A percentile compares a stretch with the other conserved stretches of the same genome.
Conservation (phyloP, 148 eudicot species). For the Rhododendron griersonianum region DNA sequence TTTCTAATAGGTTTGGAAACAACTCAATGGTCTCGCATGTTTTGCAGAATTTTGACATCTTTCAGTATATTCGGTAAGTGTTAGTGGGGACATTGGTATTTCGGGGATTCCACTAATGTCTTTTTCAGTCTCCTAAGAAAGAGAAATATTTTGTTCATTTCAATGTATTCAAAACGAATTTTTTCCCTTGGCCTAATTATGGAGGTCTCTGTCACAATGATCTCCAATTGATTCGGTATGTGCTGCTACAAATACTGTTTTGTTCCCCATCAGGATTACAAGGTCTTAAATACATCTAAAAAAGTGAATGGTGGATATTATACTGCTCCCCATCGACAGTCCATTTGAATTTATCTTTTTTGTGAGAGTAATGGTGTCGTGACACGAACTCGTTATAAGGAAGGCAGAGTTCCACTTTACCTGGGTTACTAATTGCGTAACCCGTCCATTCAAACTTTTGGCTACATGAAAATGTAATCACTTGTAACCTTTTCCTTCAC, state of each 20-base stretch:
- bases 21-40: background rate
- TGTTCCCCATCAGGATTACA: background rate
- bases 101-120: background rate
- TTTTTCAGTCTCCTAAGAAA: background rate
- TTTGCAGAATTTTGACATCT: background rate
- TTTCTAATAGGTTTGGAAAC: background rate
- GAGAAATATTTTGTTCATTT: background rate
- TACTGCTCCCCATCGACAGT: background rate
- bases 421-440: background rate
- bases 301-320: background rate
- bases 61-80: background rate
- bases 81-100: background rate
- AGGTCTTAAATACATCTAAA: background rate
- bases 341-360: background rate
- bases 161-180: background rate
- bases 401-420: background rate
- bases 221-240: conserved; percentile 2
- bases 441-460: background rate
- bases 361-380: background rate
- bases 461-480: background rate
- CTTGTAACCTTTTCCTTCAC: conserved; percentile 7
- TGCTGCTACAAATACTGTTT: background rate
- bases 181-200: background rate
- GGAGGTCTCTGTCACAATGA: background rate
- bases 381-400: background rate